Conservation (phyloP, 805 yeast genomes). For the Ogataea allantospora region DNA sequence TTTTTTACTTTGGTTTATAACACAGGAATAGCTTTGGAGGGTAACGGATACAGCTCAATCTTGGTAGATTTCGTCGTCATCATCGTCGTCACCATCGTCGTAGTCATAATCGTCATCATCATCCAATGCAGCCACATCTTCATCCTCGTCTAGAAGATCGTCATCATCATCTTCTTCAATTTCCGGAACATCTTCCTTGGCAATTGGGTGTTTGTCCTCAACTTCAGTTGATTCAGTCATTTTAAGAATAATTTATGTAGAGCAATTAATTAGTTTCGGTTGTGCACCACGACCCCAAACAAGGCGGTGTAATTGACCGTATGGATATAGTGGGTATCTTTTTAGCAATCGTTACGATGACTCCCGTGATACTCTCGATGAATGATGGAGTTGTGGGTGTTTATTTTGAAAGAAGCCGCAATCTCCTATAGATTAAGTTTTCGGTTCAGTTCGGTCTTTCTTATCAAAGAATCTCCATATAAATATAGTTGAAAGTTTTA, state of each 20-base stretch:
- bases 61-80: slow-evolving; percentile 8
- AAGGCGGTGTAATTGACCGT: slow-evolving; percentile 1
- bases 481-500: background rate
- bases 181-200: no score
- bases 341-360: no score
- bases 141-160: slow-evolving; percentile 12
- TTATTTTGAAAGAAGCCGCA: no score
- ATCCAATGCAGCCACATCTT: slow-evolving; percentile 12
- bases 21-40: slow-evolving; percentile 11
- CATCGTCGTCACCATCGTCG: slow-evolving; percentile 10
- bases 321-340: no score
- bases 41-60: slow-evolving; percentile 1
- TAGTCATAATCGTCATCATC: slow-evolving; percentile 11
- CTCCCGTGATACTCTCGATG: no score
- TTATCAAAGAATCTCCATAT: slow-evolving; percentile 1
- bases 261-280: background rate
- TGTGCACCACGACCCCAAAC: slow-evolving; percentile 1
- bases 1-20: slow-evolving; percentile 7
- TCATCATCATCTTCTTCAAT: slow-evolving; percentile 4
- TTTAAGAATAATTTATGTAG: background rate
- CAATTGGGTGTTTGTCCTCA: background rate
- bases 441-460: background rate
- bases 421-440: background rate
- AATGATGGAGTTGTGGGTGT: no score
- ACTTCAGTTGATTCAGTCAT: background rate